These are phyloP conservation scores for Aspergillus novofumigatus DNA, from an alignment of 2,329 filamentous ascomycete species.

Conservation along the genomic window DNA sequence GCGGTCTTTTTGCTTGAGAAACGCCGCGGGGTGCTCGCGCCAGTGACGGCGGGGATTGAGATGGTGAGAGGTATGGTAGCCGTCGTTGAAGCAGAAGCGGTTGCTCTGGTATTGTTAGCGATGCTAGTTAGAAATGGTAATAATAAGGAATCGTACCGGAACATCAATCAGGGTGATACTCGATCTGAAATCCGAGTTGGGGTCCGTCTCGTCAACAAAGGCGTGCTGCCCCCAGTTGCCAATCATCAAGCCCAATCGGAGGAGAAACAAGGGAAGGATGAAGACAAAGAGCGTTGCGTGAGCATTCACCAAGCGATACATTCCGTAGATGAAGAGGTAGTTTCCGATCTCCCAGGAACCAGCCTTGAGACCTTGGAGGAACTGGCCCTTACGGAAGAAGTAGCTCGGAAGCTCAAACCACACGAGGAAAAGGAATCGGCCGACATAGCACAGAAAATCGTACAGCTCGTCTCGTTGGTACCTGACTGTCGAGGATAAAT, in stretches of 20 bases:
- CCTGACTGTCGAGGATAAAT: conserved; percentile 70
- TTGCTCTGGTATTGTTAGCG: conserved; percentile 56
- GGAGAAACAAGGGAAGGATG: conserved; percentile 60
- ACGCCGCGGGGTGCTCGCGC: conserved; percentile 72
- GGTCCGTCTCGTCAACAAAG: conserved; percentile 70
- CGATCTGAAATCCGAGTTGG: conserved; percentile 72
- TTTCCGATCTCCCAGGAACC: conserved; percentile 59
- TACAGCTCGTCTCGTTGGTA: conserved; percentile 67
- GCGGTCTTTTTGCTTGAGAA: conserved; percentile 63
- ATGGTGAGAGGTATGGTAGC: conserved; percentile 66
- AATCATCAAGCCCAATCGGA: conserved; percentile 71
- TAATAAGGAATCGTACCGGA: conserved; percentile 52
- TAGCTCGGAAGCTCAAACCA: conserved; percentile 74
- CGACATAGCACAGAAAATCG: conserved; percentile 68
- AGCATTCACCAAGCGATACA: conserved; percentile 49
- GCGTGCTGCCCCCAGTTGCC: conserved; percentile 85
- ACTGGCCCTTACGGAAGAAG: conserved; percentile 62
- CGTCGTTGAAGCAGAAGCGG: conserved; percentile 77
- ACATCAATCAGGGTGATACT: conserved; percentile 79
- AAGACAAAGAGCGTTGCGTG: conserved; percentile 61
- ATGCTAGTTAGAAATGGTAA: not conserved
- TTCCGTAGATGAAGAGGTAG: conserved; percentile 50
- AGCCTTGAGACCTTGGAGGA: conserved; percentile 50
- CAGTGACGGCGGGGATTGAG: conserved; percentile 57
- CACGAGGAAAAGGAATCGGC: conserved; percentile 67